These are phyloP conservation scores for Pichia norvegensis DNA, from an alignment of 1,139 yeast species.

Conservation along the genomic window DNA sequence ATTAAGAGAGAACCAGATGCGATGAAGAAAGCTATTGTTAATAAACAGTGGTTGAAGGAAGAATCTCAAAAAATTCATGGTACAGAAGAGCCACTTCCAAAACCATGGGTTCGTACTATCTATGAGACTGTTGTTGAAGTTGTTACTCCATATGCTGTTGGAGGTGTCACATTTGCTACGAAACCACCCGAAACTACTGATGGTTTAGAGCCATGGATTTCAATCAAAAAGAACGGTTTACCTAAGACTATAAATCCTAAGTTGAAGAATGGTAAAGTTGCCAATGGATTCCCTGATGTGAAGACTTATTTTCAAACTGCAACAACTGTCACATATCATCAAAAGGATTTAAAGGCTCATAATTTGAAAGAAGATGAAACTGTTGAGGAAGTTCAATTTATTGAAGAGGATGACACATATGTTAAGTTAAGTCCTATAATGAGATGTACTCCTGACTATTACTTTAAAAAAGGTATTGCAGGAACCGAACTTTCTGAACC, in stretches of 20 bases:
- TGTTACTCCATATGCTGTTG: constrained; percentile 75
- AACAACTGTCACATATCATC: constrained; percentile 46
- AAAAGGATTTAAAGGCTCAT: constrained; percentile 60
- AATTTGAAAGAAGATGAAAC: constrained; percentile 55
- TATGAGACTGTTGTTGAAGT: constrained; percentile 49
- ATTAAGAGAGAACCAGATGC: constrained; percentile 28
- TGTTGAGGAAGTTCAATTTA: constrained; percentile 44
- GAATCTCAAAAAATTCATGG: constrained; percentile 30
- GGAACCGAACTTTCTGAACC: constrained; percentile 57
- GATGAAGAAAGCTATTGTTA: constrained; percentile 33
- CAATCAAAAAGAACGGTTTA: constrained; percentile 66
- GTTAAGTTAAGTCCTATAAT: constrained; percentile 66
- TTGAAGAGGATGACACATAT: constrained; percentile 64
- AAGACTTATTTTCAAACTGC: constrained; percentile 72
- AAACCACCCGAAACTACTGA: constrained; percentile 61
- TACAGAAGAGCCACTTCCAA: constrained; percentile 32
- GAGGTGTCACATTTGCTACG: constrained; percentile 72
- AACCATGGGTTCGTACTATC: constrained; percentile 72
- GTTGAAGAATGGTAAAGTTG: constrained; percentile 60
- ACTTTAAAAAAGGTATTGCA: constrained; percentile 56
- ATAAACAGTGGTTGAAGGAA: constrained; percentile 35
- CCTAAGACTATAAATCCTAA: constrained; percentile 76
- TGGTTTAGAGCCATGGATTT: constrained; percentile 75
- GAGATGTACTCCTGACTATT: constrained; percentile 77
- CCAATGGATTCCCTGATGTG: constrained; percentile 62